Evolutionary conservation across 106 monocot genomes (phyloP).

Genomic region (Dendrobium catenatum): DNA sequence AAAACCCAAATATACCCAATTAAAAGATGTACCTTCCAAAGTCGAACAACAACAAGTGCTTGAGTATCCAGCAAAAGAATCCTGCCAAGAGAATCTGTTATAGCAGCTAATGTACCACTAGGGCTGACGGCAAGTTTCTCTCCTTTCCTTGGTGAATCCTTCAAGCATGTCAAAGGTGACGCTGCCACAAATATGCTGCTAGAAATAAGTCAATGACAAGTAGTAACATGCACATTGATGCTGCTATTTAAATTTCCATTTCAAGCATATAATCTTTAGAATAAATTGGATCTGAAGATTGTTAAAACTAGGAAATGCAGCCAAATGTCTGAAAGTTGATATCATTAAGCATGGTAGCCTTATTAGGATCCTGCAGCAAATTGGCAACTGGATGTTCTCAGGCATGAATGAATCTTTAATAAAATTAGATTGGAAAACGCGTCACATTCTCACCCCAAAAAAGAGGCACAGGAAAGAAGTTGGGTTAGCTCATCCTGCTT

Average conservation of each 20-base stretch:
- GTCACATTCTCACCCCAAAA: background rate
- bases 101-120: slow-evolving; percentile 87
- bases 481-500: background rate
- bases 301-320: background rate
- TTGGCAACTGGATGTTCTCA: background rate
- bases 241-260: background rate
- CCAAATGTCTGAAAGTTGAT: background rate
- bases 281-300: background rate
- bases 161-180: slow-evolving; percentile 84
- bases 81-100: slow-evolving; percentile 94
- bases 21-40: slow-evolving; percentile 75
- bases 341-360: background rate
- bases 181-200: slow-evolving; percentile 53
- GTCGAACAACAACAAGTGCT: slow-evolving; percentile 87
- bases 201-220: slow-evolving; percentile 7
- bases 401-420: background rate
- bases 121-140: slow-evolving; percentile 83
- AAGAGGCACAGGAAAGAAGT: background rate
- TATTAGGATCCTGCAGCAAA: background rate
- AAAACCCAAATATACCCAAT: slow-evolving; percentile 2
- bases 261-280: background rate
- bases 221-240: background rate
- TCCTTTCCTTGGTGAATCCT: slow-evolving; percentile 91
- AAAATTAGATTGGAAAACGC: background rate
- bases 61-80: slow-evolving; percentile 86